Percentiles rank a stretch among this genome's conserved stretches.
Conservation (phyloP, 495 filamentous ascomycete genomes). For the Symbiotaphrina buchneri region DNA sequence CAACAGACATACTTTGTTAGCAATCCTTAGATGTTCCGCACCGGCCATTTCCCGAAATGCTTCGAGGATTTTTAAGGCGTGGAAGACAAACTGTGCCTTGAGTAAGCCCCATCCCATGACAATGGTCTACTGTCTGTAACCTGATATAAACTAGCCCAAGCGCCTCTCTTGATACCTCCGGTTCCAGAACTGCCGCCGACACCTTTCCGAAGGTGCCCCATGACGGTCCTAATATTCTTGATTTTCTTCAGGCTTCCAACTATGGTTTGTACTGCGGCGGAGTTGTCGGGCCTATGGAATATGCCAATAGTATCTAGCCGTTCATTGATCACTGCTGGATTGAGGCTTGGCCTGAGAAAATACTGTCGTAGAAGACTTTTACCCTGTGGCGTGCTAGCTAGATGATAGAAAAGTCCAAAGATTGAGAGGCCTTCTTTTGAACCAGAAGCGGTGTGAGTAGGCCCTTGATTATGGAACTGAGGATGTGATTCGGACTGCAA, state of each 20-base stretch:
- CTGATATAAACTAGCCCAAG: conserved; percentile 43
- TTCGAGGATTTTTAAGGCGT: conserved; percentile 45
- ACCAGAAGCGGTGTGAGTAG: conserved; percentile 38
- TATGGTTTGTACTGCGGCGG: conserved; percentile 27
- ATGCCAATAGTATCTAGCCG: conserved; percentile 46
- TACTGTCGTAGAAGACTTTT: conserved; percentile 53
- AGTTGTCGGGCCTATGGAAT: conserved; percentile 51
- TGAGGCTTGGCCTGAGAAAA: conserved; percentile 60
- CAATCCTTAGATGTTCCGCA: conserved; percentile 27
- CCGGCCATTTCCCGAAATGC: conserved; percentile 36
- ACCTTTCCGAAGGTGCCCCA: conserved; percentile 55
- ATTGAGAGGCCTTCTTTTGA: conserved; percentile 81
- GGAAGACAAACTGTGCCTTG: conserved; percentile 32
- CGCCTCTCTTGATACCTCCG: conserved; percentile 33
- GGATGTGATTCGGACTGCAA: conserved; percentile 69
- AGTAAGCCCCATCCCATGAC: no score
- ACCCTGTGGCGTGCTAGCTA: conserved; percentile 68
- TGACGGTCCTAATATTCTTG: conserved; percentile 52
- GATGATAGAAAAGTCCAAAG: conserved; percentile 57
- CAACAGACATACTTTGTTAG: conserved; percentile 25
- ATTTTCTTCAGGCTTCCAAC: conserved; percentile 44
- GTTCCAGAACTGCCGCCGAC: conserved; percentile 37
- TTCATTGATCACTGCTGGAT: conserved; percentile 44
- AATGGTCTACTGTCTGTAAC: conserved; percentile 8
- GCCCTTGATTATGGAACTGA: conserved; percentile 61